Base-by-base conservation (phyloP, 306 rosid species). In the Alnus glutinosa region DNA sequence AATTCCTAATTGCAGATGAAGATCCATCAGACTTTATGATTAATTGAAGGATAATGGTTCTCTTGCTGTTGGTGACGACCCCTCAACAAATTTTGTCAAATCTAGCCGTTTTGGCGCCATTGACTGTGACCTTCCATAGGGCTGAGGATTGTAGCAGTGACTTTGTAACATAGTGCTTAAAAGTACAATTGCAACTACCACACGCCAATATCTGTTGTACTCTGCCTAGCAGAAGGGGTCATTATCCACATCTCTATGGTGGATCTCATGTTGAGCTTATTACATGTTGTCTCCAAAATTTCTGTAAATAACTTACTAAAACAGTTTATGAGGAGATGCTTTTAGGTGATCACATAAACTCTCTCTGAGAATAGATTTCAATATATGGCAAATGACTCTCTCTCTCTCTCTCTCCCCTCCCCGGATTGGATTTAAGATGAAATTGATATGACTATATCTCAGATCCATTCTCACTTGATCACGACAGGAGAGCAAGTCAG, bases 211-310 rank as follows among this genome's bases (percentile, higher is more conserved):
- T 71, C 77, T 39, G 54, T 69, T 64, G 73, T 68, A 55, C 74
- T 63, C 74, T 63, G 76, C 59, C 83, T 84, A 69, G 1, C 36
- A 42, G 49, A 48, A 78, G 78, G 74, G 81, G 83, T 85, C 83
- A 77, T 10, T 48, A 63, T 78, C 91, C 93, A 85, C 55, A 46
- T 49, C 50, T 86, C 80, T 74, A 12, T 42, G 82, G 86, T 82
- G 87, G 85, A 78, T 90, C 36, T 78, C 84, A 76, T 74, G 3
- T 51, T 82, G 70, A 90, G 85, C 83, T 57, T 80, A 49, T 75
- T 0, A 48, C 19, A 28, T 42, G 32, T 49, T 44, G 15, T 4
- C 51, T 66, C 36, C 44, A 50, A 72, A 42, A 69, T 15, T 81
- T 51, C 23, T 85, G 88, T 85, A 77, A 32, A 11, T 68, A 59